phyloP scores from a whole-genome alignment of 1,139 yeast species.

The Zygoascus hellenicus region DNA sequence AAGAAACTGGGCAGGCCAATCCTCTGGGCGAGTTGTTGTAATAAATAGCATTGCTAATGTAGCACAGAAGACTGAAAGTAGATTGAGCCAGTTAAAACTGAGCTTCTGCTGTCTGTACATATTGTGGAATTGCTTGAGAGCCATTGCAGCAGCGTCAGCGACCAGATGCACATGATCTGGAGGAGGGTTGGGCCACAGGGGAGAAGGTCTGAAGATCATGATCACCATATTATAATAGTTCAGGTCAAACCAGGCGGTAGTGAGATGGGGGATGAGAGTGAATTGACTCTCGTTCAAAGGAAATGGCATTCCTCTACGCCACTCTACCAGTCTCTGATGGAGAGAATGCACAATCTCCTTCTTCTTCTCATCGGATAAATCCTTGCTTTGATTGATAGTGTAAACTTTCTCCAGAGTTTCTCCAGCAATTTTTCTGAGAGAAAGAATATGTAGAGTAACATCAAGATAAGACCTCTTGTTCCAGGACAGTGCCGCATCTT shows the following conservation, averaged over 20 bases:
- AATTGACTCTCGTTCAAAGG: slow-evolving; percentile 21
- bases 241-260: slow-evolving; percentile 24
- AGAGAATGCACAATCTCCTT: slow-evolving; percentile 16
- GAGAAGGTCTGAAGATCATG: slow-evolving; percentile 26
- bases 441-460: slow-evolving; percentile 21
- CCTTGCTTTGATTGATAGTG: slow-evolving; percentile 8
- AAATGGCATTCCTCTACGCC: slow-evolving; percentile 23
- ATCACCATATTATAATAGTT: slow-evolving; percentile 25
- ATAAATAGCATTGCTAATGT: slow-evolving; percentile 19
- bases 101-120: slow-evolving; percentile 19
- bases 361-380: slow-evolving; percentile 8
- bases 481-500: background rate
- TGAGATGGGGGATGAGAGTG: slow-evolving; percentile 20
- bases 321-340: slow-evolving; percentile 20
- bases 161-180: slow-evolving; percentile 15
- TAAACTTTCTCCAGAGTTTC: slow-evolving; percentile 21
- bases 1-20: slow-evolving; percentile 14
- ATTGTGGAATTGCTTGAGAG: slow-evolving; percentile 19
- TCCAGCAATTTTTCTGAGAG: slow-evolving; percentile 22
- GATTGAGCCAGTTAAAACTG: slow-evolving; percentile 23
- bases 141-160: slow-evolving; percentile 20
- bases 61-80: slow-evolving; percentile 20
- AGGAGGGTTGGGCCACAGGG: slow-evolving; percentile 23
- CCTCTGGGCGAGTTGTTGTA: slow-evolving; percentile 15
- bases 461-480: slow-evolving; percentile 14